Conservation (phyloP, 2,329 filamentous ascomycete genomes). For the Venturiaceae sp. region DNA sequence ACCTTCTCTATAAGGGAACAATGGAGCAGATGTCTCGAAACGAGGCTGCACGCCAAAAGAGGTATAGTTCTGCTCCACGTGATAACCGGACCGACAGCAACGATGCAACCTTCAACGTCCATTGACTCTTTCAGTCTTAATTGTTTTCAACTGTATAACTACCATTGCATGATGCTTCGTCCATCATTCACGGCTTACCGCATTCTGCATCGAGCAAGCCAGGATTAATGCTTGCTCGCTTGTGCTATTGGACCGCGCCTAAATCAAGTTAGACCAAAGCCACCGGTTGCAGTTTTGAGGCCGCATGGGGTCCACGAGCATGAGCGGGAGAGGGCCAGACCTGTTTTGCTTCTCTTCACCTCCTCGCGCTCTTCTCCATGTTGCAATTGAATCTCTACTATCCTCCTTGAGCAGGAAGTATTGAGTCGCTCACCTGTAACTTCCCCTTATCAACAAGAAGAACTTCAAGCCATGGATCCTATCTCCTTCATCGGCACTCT, state of each 20-base stretch:
- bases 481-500: slow-evolving; percentile 23
- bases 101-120: neutral
- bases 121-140: too few species aligned
- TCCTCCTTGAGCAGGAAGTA: neutral
- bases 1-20: too few species aligned
- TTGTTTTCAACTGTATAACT: too few species aligned
- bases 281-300: neutral
- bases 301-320: too few species aligned
- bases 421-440: too few species aligned
- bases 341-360: neutral
- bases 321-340: neutral
- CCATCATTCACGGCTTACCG: too few species aligned
- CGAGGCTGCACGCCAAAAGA: neutral
- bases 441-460: neutral
- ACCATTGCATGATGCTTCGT: neutral
- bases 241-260: neutral
- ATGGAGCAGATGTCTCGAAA: too few species aligned
- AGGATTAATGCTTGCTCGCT: neutral
- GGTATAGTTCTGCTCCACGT: neutral
- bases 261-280: neutral
- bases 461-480: slow-evolving; percentile 21
- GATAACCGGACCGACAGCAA: neutral
- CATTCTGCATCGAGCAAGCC: neutral
- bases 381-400: neutral
- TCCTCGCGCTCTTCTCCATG: neutral